Conservation (phyloP, 495 filamentous ascomycete genomes). For the Podospora conica region DNA sequence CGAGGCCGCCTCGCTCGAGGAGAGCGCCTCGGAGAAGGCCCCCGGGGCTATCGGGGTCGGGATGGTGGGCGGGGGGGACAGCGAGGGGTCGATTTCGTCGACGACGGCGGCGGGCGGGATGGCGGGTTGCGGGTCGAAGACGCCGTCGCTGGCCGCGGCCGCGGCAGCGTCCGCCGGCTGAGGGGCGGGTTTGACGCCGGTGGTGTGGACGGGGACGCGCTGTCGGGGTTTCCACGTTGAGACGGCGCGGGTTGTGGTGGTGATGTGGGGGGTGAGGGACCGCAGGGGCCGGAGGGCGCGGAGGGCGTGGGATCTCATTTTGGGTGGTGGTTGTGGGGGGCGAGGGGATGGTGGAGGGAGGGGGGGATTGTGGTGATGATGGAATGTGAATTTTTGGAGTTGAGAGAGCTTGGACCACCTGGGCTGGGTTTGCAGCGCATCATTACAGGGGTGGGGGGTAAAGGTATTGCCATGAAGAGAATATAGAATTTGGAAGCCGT, state of each 20-base stretch:
- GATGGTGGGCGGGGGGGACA: constrained; percentile 19
- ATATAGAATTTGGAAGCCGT: background rate
- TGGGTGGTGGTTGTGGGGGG: background rate
- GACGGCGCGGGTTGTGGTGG: background rate
- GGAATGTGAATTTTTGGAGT: constrained; percentile 7
- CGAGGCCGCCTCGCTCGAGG: constrained; percentile 16
- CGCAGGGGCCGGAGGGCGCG: constrained; percentile 8
- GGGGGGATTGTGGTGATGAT: constrained; percentile 4
- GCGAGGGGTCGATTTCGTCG: constrained; percentile 22
- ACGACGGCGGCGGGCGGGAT: constrained; percentile 29
- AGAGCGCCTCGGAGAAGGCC: constrained; percentile 18
- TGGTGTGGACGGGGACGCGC: constrained; percentile 12
- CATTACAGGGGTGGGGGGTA: background rate
- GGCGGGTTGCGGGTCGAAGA: constrained; percentile 28
- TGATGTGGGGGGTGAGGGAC: background rate
- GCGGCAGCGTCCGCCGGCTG: background rate
- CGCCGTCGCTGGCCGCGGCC: background rate
- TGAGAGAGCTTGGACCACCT: constrained; percentile 15
- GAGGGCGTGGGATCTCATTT: constrained; percentile 25
- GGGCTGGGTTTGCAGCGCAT: background rate
- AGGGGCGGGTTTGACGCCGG: background rate
- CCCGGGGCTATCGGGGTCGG: background rate
- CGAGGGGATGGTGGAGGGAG: background rate
- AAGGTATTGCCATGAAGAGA: background rate
- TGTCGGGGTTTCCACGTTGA: constrained; percentile 2